A percentile compares a stretch with the other conserved stretches of the same genome.
Evolutionary conservation across 1,139 yeast species (phyloP).

Genomic region (Suhomyces atakaporum): DNA sequence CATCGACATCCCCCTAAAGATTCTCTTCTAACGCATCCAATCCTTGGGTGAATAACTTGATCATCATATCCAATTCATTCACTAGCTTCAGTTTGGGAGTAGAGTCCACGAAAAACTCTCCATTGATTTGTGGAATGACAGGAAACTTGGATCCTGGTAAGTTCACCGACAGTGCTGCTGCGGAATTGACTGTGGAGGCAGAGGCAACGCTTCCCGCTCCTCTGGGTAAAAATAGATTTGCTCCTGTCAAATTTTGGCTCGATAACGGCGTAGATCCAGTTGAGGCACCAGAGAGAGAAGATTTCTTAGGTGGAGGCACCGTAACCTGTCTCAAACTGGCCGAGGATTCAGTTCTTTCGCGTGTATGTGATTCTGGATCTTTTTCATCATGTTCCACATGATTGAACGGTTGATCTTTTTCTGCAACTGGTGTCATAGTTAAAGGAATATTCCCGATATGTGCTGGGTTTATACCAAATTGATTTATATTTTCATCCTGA

Average conservation of each 20-base stretch:
- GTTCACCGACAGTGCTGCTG: slow-evolving; percentile 1
- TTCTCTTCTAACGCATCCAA: slow-evolving; percentile 42
- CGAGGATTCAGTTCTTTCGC: slow-evolving; percentile 24
- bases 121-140: slow-evolving; percentile 37
- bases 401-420: slow-evolving; percentile 38
- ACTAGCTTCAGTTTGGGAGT: slow-evolving; percentile 39
- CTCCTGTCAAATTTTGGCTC: slow-evolving; percentile 11
- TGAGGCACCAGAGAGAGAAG: slow-evolving; percentile 12
- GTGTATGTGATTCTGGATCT: slow-evolving; percentile 13
- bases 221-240: slow-evolving; percentile 13
- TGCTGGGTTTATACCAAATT: slow-evolving; percentile 63
- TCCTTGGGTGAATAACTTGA: slow-evolving; percentile 41
- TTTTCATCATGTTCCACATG: slow-evolving; percentile 19
- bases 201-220: slow-evolving; percentile 8
- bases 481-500: slow-evolving; percentile 49
- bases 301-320: slow-evolving; percentile 9
- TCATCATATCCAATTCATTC: slow-evolving; percentile 42
- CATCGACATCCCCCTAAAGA: slow-evolving; percentile 2
- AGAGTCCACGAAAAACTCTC: slow-evolving; percentile 43
- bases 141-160: slow-evolving; percentile 31
- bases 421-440: slow-evolving; percentile 80
- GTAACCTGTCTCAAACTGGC: slow-evolving; percentile 9
- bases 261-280: slow-evolving; percentile 10
- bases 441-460: slow-evolving; percentile 52
- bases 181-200: slow-evolving; percentile 1